Evolutionary conservation across 2,329 filamentous ascomycete species (phyloP).

Genomic region (Aulographum hederae): DNA sequence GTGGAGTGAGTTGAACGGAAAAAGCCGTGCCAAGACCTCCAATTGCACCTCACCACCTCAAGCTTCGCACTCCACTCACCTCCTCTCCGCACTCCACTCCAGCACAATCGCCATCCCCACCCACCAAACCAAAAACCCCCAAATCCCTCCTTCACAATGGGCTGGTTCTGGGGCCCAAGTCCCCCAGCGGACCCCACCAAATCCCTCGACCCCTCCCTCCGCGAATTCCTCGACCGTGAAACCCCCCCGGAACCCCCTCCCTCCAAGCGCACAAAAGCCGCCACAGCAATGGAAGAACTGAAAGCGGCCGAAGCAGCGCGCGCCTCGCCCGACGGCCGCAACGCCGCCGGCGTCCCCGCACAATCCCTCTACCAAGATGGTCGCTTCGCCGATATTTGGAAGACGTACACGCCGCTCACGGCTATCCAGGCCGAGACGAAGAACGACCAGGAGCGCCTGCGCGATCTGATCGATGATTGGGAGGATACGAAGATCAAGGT

Average conservation of each 20-base stretch:
- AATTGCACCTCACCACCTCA: too few relatives aligned
- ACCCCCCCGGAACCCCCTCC: slow-evolving; percentile 49
- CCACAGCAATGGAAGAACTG: slow-evolving; percentile 26
- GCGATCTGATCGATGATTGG: slow-evolving; percentile 64
- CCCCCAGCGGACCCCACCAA: too few relatives aligned
- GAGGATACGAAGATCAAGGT: slow-evolving; percentile 67
- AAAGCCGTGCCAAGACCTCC: too few relatives aligned
- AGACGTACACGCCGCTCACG: slow-evolving; percentile 60
- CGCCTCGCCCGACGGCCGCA: slow-evolving; percentile 9
- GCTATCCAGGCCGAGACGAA: slow-evolving; percentile 52
- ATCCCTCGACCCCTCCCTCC: slow-evolving; percentile 59
- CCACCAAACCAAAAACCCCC: not conserved
- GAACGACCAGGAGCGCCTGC: slow-evolving; percentile 62
- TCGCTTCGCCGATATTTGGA: slow-evolving; percentile 78
- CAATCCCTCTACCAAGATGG: slow-evolving; percentile 50
- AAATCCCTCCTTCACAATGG: slow-evolving; percentile 24
- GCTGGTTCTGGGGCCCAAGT: slow-evolving; percentile 39
- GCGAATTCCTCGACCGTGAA: slow-evolving; percentile 71
- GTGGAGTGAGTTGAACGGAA: too few relatives aligned
- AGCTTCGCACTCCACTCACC: too few relatives aligned
- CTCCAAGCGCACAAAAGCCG: slow-evolving; percentile 12
- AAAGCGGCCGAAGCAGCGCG: slow-evolving; percentile 27
- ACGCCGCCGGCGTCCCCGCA: slow-evolving; percentile 18
- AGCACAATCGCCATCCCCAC: too few relatives aligned
- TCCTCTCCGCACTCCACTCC: too few relatives aligned